A percentile compares a stretch with the other conserved stretches of the same genome.
phyloP scores from a whole-genome alignment of 257 asterid genomes.

The Nicotiana obtusifolia region DNA sequence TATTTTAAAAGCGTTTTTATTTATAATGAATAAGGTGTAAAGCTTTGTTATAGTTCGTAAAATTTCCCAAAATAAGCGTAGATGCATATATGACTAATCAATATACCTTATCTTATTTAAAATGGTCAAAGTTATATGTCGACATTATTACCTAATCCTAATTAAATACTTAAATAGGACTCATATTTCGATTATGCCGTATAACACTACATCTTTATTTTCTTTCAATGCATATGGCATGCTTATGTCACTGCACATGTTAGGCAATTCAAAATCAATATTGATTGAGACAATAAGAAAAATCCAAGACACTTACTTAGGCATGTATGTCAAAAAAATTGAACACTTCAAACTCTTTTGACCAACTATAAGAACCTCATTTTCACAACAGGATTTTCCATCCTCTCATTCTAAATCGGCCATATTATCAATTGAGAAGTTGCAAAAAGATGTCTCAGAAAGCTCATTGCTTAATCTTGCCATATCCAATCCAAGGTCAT shows the following conservation, averaged over 20 bases:
- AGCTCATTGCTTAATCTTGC: slow-evolving; percentile 29
- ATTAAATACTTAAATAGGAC: too few species aligned
- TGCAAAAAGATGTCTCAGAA: not conserved
- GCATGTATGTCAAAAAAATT: not conserved
- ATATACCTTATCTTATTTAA: too few species aligned
- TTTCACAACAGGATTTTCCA: not conserved
- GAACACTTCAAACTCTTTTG: not conserved
- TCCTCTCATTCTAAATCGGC: not conserved
- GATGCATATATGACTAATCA: too few species aligned
- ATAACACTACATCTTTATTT: too few species aligned
- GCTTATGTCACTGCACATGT: not conserved
- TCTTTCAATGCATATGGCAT: not conserved
- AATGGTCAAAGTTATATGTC: too few species aligned
- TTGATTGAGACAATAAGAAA: not conserved
- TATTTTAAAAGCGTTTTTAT: too few species aligned
- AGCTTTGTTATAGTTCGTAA: too few species aligned
- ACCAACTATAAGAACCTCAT: not conserved
- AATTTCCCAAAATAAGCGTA: too few species aligned
- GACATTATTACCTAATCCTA: too few species aligned
- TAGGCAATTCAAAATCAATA: not conserved
- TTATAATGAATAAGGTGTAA: too few species aligned
- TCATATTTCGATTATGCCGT: too few species aligned
- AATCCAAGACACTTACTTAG: not conserved
- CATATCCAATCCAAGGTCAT: slow-evolving; percentile 42
- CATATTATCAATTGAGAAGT: not conserved